Base-by-base conservation (phyloP, 768 basidiomycete genomes). In the Hygrophoropsis aurantiaca region DNA sequence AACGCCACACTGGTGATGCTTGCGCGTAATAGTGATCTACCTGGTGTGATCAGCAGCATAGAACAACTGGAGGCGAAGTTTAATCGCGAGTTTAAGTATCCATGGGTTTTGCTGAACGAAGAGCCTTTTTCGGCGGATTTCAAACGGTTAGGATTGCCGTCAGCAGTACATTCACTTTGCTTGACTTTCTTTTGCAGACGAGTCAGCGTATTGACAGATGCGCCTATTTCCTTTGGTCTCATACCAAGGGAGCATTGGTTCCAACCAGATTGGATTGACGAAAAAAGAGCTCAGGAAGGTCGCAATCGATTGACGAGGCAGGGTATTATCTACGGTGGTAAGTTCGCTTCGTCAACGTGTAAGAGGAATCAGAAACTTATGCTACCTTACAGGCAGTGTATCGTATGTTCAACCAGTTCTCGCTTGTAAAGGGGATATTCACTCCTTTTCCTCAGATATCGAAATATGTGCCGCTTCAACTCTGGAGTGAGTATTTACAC, bases 381-480 rank as follows among this genome's bases (percentile, higher is more conserved):
- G n/a, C 33, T 25, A 53, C 51, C 32, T 15, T 42, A 6, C 36
- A 75, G 74, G 71, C 30, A 77, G 75, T 48, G 66, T 77, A 5
- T 67, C 75, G 73, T 74, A 43, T 55, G 70, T 67, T 11, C 42
- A 9, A 8, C 11, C n/a, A 13, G n/a, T n/a, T 44, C 24, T 4
- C n/a, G 23, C 15, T 37, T 21, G 27, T 13, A 30, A 6, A 21
- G 20, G 9, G 13, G 27, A 30, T 7, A 30, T 13, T 49, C 5
- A 11, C 11, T 40, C 33, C 32, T 9, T 13, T 23, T 38, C 10
- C 19, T 26, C 27, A 76, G 71, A n/a, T 86, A 88, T 54, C 75
- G 84, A n/a, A 84, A 86, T 46, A 87, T 88, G 86, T 87, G 86
- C 60, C 73, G 85, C 30, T 88, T 79, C 66, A 84, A 86, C 62